phyloP scores from a whole-genome alignment of 2,329 filamentous ascomycete genomes.

The Cladosporium sphaerospermum region DNA sequence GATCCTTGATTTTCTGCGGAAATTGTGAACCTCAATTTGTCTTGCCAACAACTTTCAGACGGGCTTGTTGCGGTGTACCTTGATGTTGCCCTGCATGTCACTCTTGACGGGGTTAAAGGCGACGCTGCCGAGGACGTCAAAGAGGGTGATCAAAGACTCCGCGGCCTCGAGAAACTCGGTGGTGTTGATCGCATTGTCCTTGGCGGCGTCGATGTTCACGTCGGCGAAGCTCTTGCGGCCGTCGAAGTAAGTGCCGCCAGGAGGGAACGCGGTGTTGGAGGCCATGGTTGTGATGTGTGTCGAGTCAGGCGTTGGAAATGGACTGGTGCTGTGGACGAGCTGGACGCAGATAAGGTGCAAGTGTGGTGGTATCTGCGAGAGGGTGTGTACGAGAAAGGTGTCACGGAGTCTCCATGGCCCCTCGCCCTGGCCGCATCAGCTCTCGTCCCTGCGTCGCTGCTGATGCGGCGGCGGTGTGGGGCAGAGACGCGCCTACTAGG shows the following conservation, averaged over 20 bases:
- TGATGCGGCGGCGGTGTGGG: no score
- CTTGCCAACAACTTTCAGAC: background rate
- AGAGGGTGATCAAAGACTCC: constrained; percentile 79
- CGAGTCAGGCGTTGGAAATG: background rate
- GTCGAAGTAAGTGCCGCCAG: constrained; percentile 76
- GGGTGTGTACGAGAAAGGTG: background rate
- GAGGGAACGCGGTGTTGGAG: constrained; percentile 36
- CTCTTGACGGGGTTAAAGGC: constrained; percentile 88
- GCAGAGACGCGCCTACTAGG: no score
- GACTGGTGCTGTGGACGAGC: background rate
- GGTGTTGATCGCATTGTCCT: constrained; percentile 68
- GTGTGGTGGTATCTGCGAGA: no score
- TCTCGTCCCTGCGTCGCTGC: no score
- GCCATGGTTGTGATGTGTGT: constrained; percentile 16
- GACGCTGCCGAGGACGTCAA: constrained; percentile 60
- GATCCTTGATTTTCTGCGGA: constrained; percentile 78
- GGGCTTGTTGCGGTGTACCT: constrained; percentile 47
- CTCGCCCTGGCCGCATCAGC: background rate
- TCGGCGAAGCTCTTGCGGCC: constrained; percentile 80
- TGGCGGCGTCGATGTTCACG: constrained; percentile 67
- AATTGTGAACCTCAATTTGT: background rate
- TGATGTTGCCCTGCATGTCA: constrained; percentile 87
- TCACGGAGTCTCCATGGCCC: background rate
- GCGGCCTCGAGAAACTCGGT: constrained; percentile 85
- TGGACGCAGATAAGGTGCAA: background rate